These are phyloP conservation scores for Stemphylium lycopersici DNA, from an alignment of 2,329 filamentous ascomycete genomes.

Conservation along the genomic window DNA sequence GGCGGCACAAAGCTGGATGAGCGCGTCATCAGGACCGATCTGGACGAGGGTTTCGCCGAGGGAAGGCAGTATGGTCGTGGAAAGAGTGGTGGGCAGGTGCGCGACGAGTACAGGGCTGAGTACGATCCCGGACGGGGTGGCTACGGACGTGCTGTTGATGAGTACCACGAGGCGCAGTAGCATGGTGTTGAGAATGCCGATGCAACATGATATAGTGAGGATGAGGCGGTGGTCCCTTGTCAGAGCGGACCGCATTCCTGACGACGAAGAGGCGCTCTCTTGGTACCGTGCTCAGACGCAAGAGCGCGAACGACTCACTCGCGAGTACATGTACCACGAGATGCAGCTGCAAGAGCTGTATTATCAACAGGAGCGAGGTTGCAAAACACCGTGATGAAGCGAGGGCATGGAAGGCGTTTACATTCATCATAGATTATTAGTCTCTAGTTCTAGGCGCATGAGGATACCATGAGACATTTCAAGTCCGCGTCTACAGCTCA, in stretches of 20 bases:
- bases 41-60: constrained; percentile 95
- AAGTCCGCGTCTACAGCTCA: too few species aligned
- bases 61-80: constrained; percentile 94
- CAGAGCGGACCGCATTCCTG: background rate
- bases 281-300: background rate
- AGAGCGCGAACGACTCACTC: background rate
- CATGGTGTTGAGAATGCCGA: background rate
- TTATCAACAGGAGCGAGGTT: background rate
- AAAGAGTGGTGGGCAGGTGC: constrained; percentile 94
- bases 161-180: constrained; percentile 37
- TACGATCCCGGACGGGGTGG: constrained; percentile 94
- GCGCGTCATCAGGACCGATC: constrained; percentile 90
- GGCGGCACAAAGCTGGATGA: constrained; percentile 98
- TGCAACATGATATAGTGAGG: background rate
- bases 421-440: constrained; percentile 13
- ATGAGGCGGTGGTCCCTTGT: background rate
- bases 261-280: background rate
- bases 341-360: background rate
- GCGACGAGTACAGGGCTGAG: constrained; percentile 97
- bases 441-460: background rate
- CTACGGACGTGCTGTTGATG: constrained; percentile 70
- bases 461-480: constrained; percentile 5
- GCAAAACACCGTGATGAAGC: background rate
- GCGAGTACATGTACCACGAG: background rate
- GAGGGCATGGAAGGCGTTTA: constrained; percentile 24